phyloP scores from a whole-genome alignment of 495 filamentous ascomycete species.

The Daldinia childiae region DNA sequence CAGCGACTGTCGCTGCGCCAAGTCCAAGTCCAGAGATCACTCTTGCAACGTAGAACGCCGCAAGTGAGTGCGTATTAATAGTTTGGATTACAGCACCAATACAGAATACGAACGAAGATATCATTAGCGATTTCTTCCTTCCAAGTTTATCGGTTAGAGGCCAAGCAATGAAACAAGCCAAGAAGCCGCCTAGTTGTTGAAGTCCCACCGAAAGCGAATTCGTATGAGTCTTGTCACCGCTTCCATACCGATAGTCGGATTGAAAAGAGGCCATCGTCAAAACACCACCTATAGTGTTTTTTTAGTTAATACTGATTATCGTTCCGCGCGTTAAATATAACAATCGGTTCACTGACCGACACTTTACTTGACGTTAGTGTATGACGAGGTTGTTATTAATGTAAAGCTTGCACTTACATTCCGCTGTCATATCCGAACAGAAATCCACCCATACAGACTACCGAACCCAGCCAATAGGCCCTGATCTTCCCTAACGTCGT shows the following conservation, averaged over 20 bases:
- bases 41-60: slow-evolving; percentile 53
- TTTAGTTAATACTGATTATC: background rate
- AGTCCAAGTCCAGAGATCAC: slow-evolving; percentile 66
- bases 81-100: slow-evolving; percentile 53
- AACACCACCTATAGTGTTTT: slow-evolving; percentile 48
- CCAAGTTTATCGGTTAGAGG: slow-evolving; percentile 52
- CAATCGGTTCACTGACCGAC: slow-evolving; percentile 31
- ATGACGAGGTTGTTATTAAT: background rate
- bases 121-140: slow-evolving; percentile 50
- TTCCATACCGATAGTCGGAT: slow-evolving; percentile 47
- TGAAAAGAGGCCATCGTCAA: slow-evolving; percentile 46
- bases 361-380: slow-evolving; percentile 21
- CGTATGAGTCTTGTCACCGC: slow-evolving; percentile 31
- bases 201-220: slow-evolving; percentile 44
- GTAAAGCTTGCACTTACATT: slow-evolving; percentile 46
- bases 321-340: background rate
- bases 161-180: slow-evolving; percentile 53
- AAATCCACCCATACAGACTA: slow-evolving; percentile 56
- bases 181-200: slow-evolving; percentile 47
- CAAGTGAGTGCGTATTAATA: slow-evolving; percentile 48
- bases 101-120: slow-evolving; percentile 51
- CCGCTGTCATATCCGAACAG: slow-evolving; percentile 53
- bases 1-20: slow-evolving; percentile 62
- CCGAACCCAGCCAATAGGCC: slow-evolving; percentile 63
- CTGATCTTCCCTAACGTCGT: slow-evolving; percentile 51